Conservation (phyloP, 2,329 filamentous ascomycete genomes). For the Diaporthe australafricana region DNA sequence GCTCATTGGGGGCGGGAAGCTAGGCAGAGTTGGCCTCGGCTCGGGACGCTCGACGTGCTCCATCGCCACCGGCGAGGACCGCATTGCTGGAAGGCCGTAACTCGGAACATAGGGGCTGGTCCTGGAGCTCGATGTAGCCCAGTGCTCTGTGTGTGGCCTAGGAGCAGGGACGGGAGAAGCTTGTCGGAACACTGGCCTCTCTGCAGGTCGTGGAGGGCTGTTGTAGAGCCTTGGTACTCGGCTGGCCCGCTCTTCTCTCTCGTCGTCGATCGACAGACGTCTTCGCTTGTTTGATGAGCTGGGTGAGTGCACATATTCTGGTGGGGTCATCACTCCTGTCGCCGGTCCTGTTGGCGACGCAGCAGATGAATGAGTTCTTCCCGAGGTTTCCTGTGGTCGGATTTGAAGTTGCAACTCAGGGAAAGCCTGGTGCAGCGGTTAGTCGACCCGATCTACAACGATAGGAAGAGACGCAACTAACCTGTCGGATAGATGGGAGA, state of each 20-base stretch:
- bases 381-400: constrained; percentile 47
- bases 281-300: constrained; percentile 60
- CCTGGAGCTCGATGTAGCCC: constrained; percentile 47
- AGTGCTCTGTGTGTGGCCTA: constrained; percentile 48
- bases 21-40: constrained; percentile 52
- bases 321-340: constrained; percentile 49
- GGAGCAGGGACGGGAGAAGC: constrained; percentile 50
- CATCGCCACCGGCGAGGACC: constrained; percentile 43
- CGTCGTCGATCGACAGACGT: constrained; percentile 56
- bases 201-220: constrained; percentile 46
- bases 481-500: constrained; percentile 66
- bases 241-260: constrained; percentile 54
- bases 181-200: constrained; percentile 45
- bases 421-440: constrained; percentile 51
- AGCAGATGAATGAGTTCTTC: constrained; percentile 48
- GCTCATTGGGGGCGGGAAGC: constrained; percentile 51
- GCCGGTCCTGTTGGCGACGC: constrained; percentile 49
- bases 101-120: constrained; percentile 50
- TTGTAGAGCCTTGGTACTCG: constrained; percentile 61
- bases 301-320: constrained; percentile 64
- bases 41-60: constrained; percentile 52
- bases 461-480: constrained; percentile 43
- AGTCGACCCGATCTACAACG: constrained; percentile 30
- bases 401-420: constrained; percentile 56
- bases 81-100: constrained; percentile 46